phyloP scores from a whole-genome alignment of 768 basidiomycete genomes.

The Leccinellum albellum region DNA sequence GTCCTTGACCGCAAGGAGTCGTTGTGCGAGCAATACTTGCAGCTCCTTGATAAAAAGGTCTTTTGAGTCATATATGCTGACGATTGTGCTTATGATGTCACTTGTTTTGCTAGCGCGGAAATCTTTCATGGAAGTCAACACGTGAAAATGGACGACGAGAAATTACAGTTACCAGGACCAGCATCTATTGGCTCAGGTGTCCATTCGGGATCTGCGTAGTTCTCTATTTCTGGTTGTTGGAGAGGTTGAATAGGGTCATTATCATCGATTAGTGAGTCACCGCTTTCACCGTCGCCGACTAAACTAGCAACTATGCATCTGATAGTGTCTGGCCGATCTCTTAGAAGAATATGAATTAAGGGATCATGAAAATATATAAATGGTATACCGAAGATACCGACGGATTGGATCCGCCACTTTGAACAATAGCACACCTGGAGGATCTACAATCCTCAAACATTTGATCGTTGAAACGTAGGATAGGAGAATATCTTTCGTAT shows the following conservation, averaged over 20 bases:
- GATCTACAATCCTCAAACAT: slow-evolving; percentile 86
- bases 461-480: slow-evolving; percentile 93
- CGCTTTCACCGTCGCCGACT: slow-evolving; percentile 79
- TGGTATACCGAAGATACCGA: slow-evolving; percentile 69
- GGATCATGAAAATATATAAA: not conserved
- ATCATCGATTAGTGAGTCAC: slow-evolving; percentile 81
- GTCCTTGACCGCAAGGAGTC: slow-evolving; percentile 75
- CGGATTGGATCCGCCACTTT: slow-evolving; percentile 93
- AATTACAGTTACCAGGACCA: slow-evolving; percentile 65
- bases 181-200: slow-evolving; percentile 95
- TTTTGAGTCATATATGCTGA: slow-evolving; percentile 96
- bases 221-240: slow-evolving; percentile 73
- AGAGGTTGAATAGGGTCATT: slow-evolving; percentile 76
- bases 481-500: slow-evolving; percentile 83
- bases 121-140: slow-evolving; percentile 43
- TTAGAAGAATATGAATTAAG: slow-evolving; percentile 26
- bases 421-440: slow-evolving; percentile 87
- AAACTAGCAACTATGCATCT: slow-evolving; percentile 88
- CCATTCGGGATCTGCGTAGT: slow-evolving; percentile 91
- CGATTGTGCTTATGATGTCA: slow-evolving; percentile 93
- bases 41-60: slow-evolving; percentile 96
- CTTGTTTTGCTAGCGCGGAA: slow-evolving; percentile 89
- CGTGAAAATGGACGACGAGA: not conserved
- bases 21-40: slow-evolving; percentile 85
- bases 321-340: slow-evolving; percentile 89